Conservation (phyloP, 441 rosid genomes). For the Jatropha podagrica region DNA sequence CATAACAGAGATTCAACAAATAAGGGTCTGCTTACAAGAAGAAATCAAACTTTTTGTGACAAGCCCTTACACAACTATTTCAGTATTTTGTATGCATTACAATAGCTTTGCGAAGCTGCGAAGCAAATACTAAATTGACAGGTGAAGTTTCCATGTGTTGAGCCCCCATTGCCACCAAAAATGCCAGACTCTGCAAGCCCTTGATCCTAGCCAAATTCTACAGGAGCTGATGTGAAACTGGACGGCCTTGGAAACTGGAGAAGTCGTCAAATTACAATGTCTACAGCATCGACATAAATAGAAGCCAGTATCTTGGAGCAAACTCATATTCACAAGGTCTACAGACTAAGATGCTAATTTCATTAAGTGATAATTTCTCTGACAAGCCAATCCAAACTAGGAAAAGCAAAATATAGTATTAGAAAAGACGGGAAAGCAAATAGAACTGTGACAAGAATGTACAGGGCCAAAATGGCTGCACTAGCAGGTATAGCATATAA, state of each 20-base stretch:
- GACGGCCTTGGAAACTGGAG: slow-evolving; percentile 20
- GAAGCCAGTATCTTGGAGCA: slow-evolving; percentile 18
- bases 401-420: slow-evolving; percentile 72
- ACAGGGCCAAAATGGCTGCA: slow-evolving; percentile 72
- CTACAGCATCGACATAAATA: slow-evolving; percentile 5
- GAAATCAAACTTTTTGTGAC: slow-evolving; percentile 7
- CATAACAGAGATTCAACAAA: slow-evolving; percentile 5
- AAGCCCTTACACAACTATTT: slow-evolving; percentile 7
- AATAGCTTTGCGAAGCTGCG: slow-evolving; percentile 10
- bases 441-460: slow-evolving; percentile 68
- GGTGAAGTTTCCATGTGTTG: background rate
- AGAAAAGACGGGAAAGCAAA: slow-evolving; percentile 83
- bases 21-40: slow-evolving; percentile 20
- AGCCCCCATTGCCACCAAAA: slow-evolving; percentile 6
- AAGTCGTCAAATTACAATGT: slow-evolving; percentile 31
- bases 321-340: slow-evolving; percentile 24
- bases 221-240: background rate
- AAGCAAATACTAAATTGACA: background rate
- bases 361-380: slow-evolving; percentile 75
- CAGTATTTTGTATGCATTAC: slow-evolving; percentile 13
- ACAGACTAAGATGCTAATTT: slow-evolving; percentile 13
- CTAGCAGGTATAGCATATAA: slow-evolving; percentile 85
- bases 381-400: slow-evolving; percentile 89
- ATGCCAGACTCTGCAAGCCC: slow-evolving; percentile 8
- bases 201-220: slow-evolving; percentile 5